Base-by-base conservation (phyloP, 306 rosid species). In the Rosa multiflora region DNA sequence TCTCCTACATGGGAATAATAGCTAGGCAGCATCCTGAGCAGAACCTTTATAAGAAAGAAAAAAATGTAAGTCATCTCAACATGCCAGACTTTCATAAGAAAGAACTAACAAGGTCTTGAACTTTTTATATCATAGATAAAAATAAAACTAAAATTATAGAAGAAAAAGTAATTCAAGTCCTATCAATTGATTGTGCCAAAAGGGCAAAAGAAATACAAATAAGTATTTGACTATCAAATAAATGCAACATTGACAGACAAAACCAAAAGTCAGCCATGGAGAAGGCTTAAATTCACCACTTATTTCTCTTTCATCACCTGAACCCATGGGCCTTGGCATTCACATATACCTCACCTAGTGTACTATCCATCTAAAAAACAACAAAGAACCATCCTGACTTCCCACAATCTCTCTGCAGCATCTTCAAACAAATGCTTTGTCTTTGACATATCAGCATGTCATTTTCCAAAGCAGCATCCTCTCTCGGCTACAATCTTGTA, bases 1-100 rank as follows among this genome's bases (percentile, higher is more conserved):
- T 83, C 49, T 70, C 87, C 82, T 37, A 95, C 99, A 83, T 95
- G 99, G 47, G 7, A 29, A 84, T 93, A 93, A 85, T 93, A 93
- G 53, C 86, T 87, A 62, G 97, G 98, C 72, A 95, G 95, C 99
- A 95, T 95, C 81, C 85, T 90, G 81, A 93, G 98, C 72, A 95
- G 79, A 82, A 90, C 91, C 99, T 95, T 76, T 80, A 83, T 4
- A 35, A 68, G 14, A 67, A 14, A 47, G 26, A 70, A 80, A 77
- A 64, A 76, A 40, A 76, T 17, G 67, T 29, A 78, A 73, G 3
- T 67, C 35, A 43, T 56, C 48, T 26, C 13, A 66, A 67, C 17
- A 52, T 43, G 55, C 56, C 32, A 21, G 40, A 9, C 37, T 40
- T 58, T 21, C 6, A 56, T 40, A 35, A 10, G 32, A 67, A 67